Evolutionary conservation across 1,284 basidiomycete species (phyloP).

Genomic region (Moesziomyces sp.): DNA sequence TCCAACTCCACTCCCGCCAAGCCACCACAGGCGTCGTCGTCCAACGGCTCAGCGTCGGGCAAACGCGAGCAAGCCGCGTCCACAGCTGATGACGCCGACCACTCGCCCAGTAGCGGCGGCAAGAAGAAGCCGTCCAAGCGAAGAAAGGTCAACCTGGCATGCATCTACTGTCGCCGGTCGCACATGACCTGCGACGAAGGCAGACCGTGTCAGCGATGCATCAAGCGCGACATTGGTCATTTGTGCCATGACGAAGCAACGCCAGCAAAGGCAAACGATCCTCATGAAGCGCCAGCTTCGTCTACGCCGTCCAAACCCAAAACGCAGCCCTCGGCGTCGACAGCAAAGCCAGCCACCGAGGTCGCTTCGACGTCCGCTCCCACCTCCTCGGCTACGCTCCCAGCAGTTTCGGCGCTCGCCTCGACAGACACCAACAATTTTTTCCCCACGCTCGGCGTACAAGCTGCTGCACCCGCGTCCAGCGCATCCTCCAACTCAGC

Average conservation of each 20-base stretch:
- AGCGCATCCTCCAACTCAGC: not conserved
- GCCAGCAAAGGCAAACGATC: slow-evolving; percentile 25
- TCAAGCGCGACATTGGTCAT: slow-evolving; percentile 70
- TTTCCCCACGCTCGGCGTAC: slow-evolving; percentile 27
- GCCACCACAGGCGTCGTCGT: slow-evolving; percentile 7
- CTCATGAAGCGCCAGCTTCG: not conserved
- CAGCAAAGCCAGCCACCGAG: not conserved
- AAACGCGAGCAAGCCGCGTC: slow-evolving; percentile 20
- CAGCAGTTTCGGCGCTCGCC: not conserved
- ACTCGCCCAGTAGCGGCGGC: slow-evolving; percentile 2
- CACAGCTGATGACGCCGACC: slow-evolving; percentile 16
- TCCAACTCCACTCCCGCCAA: slow-evolving; percentile 4
- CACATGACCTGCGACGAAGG: slow-evolving; percentile 73
- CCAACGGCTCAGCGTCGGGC: slow-evolving; percentile 2
- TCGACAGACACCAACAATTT: slow-evolving; percentile 14
- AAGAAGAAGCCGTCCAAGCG: slow-evolving; percentile 54
- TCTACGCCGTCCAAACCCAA: slow-evolving; percentile 5
- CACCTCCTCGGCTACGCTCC: not conserved
- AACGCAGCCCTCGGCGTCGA: not conserved
- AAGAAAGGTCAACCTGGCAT: slow-evolving; percentile 72
- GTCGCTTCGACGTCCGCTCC: not conserved
- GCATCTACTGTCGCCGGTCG: slow-evolving; percentile 90
- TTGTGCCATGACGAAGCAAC: slow-evolving; percentile 62
- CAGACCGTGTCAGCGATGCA: slow-evolving; percentile 68
- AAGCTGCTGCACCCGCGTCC: not conserved